These are phyloP conservation scores for Clavulina sp. DNA, from an alignment of 768 basidiomycete genomes.

Conservation along the genomic window DNA sequence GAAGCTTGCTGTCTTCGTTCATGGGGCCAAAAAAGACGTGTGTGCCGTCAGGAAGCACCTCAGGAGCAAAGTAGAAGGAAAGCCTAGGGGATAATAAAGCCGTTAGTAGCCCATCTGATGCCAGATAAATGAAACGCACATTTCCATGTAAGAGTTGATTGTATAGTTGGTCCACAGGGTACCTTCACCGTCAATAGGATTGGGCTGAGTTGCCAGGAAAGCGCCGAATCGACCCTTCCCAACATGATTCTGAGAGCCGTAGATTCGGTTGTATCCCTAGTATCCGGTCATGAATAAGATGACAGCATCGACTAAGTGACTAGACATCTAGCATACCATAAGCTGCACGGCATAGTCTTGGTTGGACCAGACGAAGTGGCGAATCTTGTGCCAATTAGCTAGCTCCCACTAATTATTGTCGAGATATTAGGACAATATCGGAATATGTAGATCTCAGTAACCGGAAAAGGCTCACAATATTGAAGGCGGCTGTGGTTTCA, in stretches of 20 bases:
- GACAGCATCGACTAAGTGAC: not conserved
- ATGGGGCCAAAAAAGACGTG: constrained; percentile 25
- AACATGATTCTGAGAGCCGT: not conserved
- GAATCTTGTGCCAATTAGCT: not conserved
- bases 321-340: not conserved
- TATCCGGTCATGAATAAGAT: not conserved
- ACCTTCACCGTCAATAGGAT: constrained; percentile 1
- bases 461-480: no score
- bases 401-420: constrained; percentile 2
- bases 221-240: not conserved
- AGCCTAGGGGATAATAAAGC: no score
- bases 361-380: constrained; percentile 22
- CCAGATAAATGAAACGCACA: no score
- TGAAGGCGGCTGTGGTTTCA: no score
- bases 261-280: constrained; percentile 11
- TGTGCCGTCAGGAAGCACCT: constrained; percentile 22
- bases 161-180: constrained; percentile 25
- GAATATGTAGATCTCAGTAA: no score
- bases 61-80: no score
- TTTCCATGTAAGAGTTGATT: constrained; percentile 27
- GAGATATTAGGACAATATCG: no score
- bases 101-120: no score
- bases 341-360: constrained; percentile 28
- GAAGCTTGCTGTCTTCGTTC: constrained; percentile 19
- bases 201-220: not conserved